Evolutionary conservation across 1,139 yeast species (phyloP).

Genomic region (Torulaspora globosa): DNA sequence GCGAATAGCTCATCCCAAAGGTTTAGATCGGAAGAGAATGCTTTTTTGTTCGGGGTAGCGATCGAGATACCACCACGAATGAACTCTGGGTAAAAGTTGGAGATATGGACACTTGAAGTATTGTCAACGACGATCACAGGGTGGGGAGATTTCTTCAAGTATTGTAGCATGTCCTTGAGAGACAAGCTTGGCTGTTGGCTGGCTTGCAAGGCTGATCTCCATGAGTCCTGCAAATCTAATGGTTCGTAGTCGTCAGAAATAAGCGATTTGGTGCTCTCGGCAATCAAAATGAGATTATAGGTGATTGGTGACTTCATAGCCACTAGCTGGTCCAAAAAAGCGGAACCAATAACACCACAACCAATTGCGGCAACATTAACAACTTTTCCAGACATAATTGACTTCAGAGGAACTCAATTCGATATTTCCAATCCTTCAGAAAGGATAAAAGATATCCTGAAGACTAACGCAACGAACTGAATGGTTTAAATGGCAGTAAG

Average conservation of each 20-base stretch:
- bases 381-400: conserved; percentile 26
- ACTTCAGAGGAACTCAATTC: background rate
- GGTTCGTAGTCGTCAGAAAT: conserved; percentile 67
- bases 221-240: conserved; percentile 52
- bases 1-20: conserved; percentile 75
- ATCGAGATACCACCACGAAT: conserved; percentile 77
- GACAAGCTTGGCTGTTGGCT: conserved; percentile 52
- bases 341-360: conserved; percentile 93
- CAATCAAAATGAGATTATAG: conserved; percentile 75
- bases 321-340: conserved; percentile 73
- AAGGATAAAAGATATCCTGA: background rate
- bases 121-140: conserved; percentile 90
- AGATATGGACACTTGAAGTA: conserved; percentile 78
- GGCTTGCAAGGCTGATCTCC: conserved; percentile 48
- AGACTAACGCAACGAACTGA: background rate
- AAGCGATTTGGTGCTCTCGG: conserved; percentile 68
- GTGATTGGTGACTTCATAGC: conserved; percentile 44
- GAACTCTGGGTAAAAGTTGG: conserved; percentile 71
- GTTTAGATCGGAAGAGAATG: conserved; percentile 74
- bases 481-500: background rate
- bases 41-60: conserved; percentile 98
- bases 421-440: background rate
- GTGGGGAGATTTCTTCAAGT: conserved; percentile 57
- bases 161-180: conserved; percentile 55
- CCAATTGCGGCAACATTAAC: conserved; percentile 50